Conservation (phyloP, 2,329 filamentous ascomycete genomes). For the Cadophora malorum region DNA sequence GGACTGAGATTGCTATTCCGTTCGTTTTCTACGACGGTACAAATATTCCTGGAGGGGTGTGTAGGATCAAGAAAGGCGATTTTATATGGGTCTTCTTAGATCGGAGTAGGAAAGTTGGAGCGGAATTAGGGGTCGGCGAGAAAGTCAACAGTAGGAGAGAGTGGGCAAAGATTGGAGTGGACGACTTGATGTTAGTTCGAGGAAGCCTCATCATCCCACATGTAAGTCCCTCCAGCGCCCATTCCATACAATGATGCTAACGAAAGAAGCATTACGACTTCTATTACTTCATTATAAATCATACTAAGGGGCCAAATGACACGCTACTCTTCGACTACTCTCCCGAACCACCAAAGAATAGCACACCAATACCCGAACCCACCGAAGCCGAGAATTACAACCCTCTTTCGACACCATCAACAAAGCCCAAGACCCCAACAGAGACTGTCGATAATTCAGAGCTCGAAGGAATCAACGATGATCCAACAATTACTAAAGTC, state of each 20-base stretch:
- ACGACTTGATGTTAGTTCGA: conserved; percentile 92
- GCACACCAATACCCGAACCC: conserved; percentile 25
- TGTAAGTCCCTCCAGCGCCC: conserved; percentile 60
- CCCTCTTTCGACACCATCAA: conserved; percentile 48
- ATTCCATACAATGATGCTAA: conserved; percentile 28
- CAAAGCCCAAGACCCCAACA: conserved; percentile 48
- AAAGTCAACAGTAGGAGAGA: conserved; percentile 68
- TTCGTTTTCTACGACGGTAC: conserved; percentile 98
- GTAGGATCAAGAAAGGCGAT: conserved; percentile 91
- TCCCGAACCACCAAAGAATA: conserved; percentile 50
- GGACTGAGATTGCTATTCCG: conserved; percentile 86
- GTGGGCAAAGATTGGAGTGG: conserved; percentile 93
- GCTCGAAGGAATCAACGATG: conserved; percentile 78
- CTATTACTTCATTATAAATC: conserved; percentile 95
- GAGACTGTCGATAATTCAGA: conserved; percentile 47
- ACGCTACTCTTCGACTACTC: conserved; percentile 78
- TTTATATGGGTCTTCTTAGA: conserved; percentile 93
- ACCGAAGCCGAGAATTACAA: conserved; percentile 45
- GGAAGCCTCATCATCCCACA: conserved; percentile 93
- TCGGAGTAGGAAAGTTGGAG: conserved; percentile 87
- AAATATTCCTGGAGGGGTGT: conserved; percentile 83
- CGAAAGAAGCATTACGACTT: conserved; percentile 86
- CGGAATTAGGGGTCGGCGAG: conserved; percentile 76
- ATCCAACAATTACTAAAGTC: conserved; percentile 86
- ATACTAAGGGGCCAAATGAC: conserved; percentile 75